A percentile compares a stretch with the other conserved stretches of the same genome.
phyloP scores from a whole-genome alignment of 495 filamentous ascomycete species.

The Penicillium malachiteum region DNA sequence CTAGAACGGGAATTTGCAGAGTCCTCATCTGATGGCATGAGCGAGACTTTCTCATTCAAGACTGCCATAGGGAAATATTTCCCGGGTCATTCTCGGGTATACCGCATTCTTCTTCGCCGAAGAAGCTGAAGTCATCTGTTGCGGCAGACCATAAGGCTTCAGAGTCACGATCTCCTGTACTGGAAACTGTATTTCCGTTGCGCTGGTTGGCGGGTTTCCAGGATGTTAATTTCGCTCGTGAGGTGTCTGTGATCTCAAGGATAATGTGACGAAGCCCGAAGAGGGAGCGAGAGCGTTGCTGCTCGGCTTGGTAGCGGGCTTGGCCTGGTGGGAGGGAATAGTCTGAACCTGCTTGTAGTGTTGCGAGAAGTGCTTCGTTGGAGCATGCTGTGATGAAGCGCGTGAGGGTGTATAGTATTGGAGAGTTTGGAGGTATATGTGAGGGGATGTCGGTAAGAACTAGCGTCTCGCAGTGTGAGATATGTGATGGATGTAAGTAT shows the following conservation, averaged over 20 bases:
- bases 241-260: constrained; percentile 53
- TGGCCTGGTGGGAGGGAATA: constrained; percentile 52
- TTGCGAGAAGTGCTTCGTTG: constrained; percentile 55
- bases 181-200: constrained; percentile 48
- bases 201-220: constrained; percentile 40
- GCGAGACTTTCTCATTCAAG: constrained; percentile 43
- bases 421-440: constrained; percentile 42
- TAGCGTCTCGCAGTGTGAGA: constrained; percentile 56
- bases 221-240: constrained; percentile 24
- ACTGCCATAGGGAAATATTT: constrained; percentile 46
- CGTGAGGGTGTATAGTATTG: constrained; percentile 48
- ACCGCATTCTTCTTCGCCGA: constrained; percentile 60
- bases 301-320: constrained; percentile 36
- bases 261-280: constrained; percentile 57
- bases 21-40: constrained; percentile 37
- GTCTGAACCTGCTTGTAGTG: constrained; percentile 50
- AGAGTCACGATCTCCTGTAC: constrained; percentile 60
- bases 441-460: constrained; percentile 61
- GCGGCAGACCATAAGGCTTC: constrained; percentile 62
- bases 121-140: constrained; percentile 63
- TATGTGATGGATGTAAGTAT: constrained; percentile 56
- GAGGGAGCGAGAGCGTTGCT: constrained; percentile 46
- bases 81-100: constrained; percentile 44
- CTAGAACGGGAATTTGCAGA: constrained; percentile 12
- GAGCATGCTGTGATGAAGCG: constrained; percentile 61